phyloP scores from a whole-genome alignment of 2,329 filamentous ascomycete genomes.

The Trichoderma koningii region DNA sequence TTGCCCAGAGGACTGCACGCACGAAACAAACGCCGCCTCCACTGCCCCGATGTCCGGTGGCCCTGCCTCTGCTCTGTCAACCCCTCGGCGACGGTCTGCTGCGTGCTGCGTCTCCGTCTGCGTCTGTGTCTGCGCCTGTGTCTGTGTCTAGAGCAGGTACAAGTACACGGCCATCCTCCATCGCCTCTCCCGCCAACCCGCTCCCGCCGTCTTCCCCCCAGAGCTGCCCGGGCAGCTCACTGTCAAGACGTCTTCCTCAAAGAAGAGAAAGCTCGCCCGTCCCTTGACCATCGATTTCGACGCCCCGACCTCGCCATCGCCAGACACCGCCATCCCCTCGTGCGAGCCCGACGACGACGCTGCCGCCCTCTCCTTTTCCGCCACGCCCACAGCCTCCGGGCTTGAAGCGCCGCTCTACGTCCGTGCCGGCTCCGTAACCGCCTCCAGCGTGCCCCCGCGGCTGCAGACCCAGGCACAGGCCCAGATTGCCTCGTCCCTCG shows the following conservation, averaged over 20 bases:
- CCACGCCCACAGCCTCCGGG: conserved; percentile 44
- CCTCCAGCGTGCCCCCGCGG: conserved; percentile 55
- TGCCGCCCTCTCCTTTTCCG: conserved; percentile 54
- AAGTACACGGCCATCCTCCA: conserved; percentile 17
- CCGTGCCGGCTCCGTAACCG: conserved; percentile 48
- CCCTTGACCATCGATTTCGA: conserved; percentile 48
- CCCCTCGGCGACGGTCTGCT: conserved; percentile 24
- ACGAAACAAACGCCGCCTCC: conserved; percentile 25
- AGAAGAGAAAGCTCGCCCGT: conserved; percentile 69
- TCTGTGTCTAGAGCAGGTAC: conserved; percentile 13
- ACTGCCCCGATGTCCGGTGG: conserved; percentile 28
- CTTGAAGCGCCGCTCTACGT: conserved; percentile 46
- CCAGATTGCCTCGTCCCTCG: conserved; percentile 33
- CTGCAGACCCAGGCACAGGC: conserved; percentile 51
- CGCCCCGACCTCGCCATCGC: conserved; percentile 41
- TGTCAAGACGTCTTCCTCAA: conserved; percentile 71
- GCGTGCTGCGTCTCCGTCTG: background rate
- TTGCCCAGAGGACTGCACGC: conserved; percentile 2
- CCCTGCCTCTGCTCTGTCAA: conserved; percentile 25
- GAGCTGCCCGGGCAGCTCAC: conserved; percentile 69
- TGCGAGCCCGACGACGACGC: conserved; percentile 55
- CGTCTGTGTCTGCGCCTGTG: too few relatives aligned
- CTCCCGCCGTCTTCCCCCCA: conserved; percentile 21
- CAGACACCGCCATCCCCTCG: conserved; percentile 54
- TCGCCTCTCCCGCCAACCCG: conserved; percentile 20